These are phyloP conservation scores for Pseudocercospora crystallina DNA, from an alignment of 2,329 filamentous ascomycete species.

Conservation along the genomic window DNA sequence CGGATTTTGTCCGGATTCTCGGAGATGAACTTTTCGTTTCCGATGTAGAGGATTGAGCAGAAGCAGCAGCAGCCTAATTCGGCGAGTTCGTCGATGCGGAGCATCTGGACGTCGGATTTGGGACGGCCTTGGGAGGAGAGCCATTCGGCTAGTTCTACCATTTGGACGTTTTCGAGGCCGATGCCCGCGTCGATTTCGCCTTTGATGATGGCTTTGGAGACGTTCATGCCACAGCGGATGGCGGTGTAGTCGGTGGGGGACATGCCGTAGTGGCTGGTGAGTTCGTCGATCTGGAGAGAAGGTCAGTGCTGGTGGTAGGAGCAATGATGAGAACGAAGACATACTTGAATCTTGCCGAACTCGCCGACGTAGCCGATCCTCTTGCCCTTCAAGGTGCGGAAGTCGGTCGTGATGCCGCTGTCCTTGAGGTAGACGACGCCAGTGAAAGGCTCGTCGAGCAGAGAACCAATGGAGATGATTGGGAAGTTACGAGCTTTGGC, in stretches of 20 bases:
- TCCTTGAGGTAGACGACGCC: slow-evolving; percentile 74
- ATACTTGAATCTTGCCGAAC: slow-evolving; percentile 61
- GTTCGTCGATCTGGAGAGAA: slow-evolving; percentile 62
- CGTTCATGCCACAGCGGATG: slow-evolving; percentile 78
- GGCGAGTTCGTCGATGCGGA: slow-evolving; percentile 76
- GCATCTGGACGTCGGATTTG: slow-evolving; percentile 71
- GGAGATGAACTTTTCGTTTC: slow-evolving; percentile 69
- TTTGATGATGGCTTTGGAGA: slow-evolving; percentile 71
- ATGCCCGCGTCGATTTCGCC: slow-evolving; percentile 73
- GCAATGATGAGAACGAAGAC: not conserved
- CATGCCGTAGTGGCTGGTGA: slow-evolving; percentile 77
- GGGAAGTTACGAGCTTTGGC: slow-evolving; percentile 75
- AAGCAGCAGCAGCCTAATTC: slow-evolving; percentile 82
- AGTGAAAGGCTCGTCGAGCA: slow-evolving; percentile 78
- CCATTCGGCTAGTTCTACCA: slow-evolving; percentile 80
- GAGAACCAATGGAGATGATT: slow-evolving; percentile 68
- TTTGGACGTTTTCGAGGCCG: slow-evolving; percentile 78
- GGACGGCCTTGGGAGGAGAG: slow-evolving; percentile 62
- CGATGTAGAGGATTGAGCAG: slow-evolving; percentile 78
- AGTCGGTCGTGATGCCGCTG: slow-evolving; percentile 72
- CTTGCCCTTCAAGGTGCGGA: slow-evolving; percentile 72
- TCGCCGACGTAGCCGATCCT: slow-evolving; percentile 78
- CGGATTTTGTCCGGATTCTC: slow-evolving; percentile 64
- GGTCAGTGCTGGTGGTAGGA: slow-evolving; percentile 60
- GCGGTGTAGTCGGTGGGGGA: slow-evolving; percentile 71